Conservation (phyloP, 305 asterid genomes). For the Plantago lanceolata region DNA sequence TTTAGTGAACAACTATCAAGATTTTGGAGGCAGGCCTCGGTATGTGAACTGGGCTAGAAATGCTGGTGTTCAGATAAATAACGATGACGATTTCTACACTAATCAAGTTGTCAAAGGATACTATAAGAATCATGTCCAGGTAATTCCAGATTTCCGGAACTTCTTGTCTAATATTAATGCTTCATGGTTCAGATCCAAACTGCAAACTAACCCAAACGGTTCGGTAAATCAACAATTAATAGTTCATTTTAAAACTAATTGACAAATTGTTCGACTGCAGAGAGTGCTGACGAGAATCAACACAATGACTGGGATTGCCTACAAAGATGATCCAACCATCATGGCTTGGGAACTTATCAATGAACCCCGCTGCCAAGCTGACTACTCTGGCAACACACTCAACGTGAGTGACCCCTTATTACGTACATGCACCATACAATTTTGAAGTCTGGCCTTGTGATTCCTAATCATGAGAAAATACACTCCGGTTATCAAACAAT, state of each 20-base stretch:
- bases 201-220: too few species aligned
- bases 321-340: constrained; percentile 45
- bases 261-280: constrained; percentile 22
- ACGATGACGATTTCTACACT: constrained; percentile 49
- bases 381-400: constrained; percentile 44
- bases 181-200: too few species aligned
- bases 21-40: constrained; percentile 51
- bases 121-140: constrained; percentile 45
- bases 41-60: constrained; percentile 50
- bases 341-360: constrained; percentile 68
- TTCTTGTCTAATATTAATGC: too few species aligned
- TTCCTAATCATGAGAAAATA: too few species aligned
- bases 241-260: neutral
- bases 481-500: too few species aligned
- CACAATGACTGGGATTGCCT: constrained; percentile 35
- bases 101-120: constrained; percentile 32
- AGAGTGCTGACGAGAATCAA: constrained; percentile 41
- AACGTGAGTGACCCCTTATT: constrained; percentile 24
- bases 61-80: constrained; percentile 27
- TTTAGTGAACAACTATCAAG: constrained; percentile 47
- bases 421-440: neutral
- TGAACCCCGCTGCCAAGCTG: constrained; percentile 48
- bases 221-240: too few species aligned
- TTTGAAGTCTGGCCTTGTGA: neutral
- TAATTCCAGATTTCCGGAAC: neutral